phyloP scores from a whole-genome alignment of 805 yeast species.

The Kluyveromyces nonfermentans region DNA sequence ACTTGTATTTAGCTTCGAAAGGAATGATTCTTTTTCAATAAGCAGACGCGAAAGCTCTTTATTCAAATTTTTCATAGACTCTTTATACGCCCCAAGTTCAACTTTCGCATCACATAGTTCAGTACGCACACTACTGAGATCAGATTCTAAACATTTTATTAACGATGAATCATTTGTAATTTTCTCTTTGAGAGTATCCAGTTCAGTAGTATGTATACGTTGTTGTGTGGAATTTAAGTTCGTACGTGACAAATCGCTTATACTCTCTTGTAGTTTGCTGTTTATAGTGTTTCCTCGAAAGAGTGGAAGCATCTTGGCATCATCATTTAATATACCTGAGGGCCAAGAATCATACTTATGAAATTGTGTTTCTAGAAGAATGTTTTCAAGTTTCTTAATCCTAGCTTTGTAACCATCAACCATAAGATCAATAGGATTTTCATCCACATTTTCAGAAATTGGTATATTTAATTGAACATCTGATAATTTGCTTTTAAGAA shows the following conservation, averaged over 20 bases:
- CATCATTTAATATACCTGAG: constrained; percentile 30
- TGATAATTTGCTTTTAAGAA: constrained; percentile 33
- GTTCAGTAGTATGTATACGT: neutral
- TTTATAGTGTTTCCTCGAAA: constrained; percentile 1
- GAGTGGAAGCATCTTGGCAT: constrained; percentile 3
- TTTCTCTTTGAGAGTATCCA: neutral
- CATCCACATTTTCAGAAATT: neutral
- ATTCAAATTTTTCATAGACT: constrained; percentile 21
- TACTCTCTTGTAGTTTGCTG: neutral
- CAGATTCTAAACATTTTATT: constrained; percentile 2
- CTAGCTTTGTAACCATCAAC: constrained; percentile 59
- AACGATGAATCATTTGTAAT: neutral
- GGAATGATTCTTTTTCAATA: constrained; percentile 10
- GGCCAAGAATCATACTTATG: constrained; percentile 42
- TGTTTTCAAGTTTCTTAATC: constrained; percentile 65
- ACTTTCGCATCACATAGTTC: constrained; percentile 14
- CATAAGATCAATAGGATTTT: constrained; percentile 1
- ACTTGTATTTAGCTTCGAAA: neutral
- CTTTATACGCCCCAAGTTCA: constrained; percentile 24
- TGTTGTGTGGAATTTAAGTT: neutral
- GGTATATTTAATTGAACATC: constrained; percentile 6
- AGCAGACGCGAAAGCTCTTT: constrained; percentile 22
- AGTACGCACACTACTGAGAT: neutral
- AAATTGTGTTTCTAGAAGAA: constrained; percentile 66
- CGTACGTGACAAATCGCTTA: too few relatives aligned